Evolutionary conservation across 108 stramenopile genomes (phyloP).

Genomic region (Seminavis robusta): DNA sequence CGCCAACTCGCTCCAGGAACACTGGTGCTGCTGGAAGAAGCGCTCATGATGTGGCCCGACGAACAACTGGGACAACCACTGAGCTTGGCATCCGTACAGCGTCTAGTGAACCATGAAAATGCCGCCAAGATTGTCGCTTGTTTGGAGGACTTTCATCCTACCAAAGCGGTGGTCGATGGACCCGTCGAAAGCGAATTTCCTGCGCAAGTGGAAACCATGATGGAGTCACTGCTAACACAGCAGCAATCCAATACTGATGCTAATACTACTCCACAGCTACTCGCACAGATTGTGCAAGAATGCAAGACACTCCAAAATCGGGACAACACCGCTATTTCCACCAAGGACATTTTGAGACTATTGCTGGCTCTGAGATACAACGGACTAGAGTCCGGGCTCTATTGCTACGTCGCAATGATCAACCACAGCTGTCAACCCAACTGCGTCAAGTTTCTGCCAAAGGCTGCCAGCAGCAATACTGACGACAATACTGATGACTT

Average conservation of each 20-base stretch:
- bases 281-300: too few species aligned
- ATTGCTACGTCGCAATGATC: conserved; percentile 75
- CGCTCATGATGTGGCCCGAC: conserved; percentile 56
- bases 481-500: neutral
- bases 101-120: conserved; percentile 37
- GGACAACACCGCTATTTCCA: conserved; percentile 29
- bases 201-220: conserved; percentile 2
- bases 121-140: conserved; percentile 38
- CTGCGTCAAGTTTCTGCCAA: conserved; percentile 70
- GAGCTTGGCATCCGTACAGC: conserved; percentile 53
- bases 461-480: conserved; percentile 1
- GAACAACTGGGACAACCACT: conserved; percentile 58
- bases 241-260: neutral
- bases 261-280: neutral
- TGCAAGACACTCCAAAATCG: conserved; percentile 27
- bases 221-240: too few species aligned
- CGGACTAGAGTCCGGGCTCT: conserved; percentile 76
- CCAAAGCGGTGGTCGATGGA: conserved; percentile 50
- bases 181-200: conserved; percentile 7
- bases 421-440: conserved; percentile 78
- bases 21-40: conserved; percentile 63
- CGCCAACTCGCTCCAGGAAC: conserved; percentile 60
- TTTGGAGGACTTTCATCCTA: conserved; percentile 73
- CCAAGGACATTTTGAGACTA: conserved; percentile 51
- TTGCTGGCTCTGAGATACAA: conserved; percentile 75